Evolutionary conservation across 2,329 filamentous ascomycete genomes (phyloP).

Genomic region (Nannizzia gypsea): DNA sequence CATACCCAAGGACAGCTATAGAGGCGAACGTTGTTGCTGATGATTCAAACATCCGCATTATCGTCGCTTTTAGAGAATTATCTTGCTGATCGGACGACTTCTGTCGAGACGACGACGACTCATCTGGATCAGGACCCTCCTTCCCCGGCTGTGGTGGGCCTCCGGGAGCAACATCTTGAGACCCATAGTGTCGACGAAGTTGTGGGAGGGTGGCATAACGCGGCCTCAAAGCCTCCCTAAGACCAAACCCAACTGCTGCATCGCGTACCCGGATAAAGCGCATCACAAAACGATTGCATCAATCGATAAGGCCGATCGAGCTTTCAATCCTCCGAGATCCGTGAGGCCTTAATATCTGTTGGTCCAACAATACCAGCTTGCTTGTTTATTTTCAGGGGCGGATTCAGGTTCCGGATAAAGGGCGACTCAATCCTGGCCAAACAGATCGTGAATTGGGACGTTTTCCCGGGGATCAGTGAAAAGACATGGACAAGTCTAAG

Average conservation of each 20-base stretch:
- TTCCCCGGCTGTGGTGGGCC: conserved; percentile 11
- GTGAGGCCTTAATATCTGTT: not conserved
- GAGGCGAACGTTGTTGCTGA: conserved; percentile 66
- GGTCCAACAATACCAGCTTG: not conserved
- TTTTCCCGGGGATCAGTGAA: not conserved
- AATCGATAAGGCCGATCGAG: not conserved
- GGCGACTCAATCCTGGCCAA: not conserved
- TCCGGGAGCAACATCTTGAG: conserved; percentile 11
- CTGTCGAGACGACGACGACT: conserved; percentile 20
- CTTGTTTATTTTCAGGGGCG: conserved; percentile 1
- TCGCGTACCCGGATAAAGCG: conserved; percentile 6
- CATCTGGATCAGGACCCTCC: conserved; percentile 19
- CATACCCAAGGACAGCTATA: conserved; percentile 53
- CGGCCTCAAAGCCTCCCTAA: conserved; percentile 8
- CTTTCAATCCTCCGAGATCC: not conserved
- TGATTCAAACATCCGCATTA: conserved; percentile 57
- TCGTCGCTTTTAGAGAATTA: conserved; percentile 27
- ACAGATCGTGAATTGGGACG: not conserved
- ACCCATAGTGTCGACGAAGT: conserved; percentile 11
- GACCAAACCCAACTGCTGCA: conserved; percentile 3
- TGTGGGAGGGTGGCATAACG: conserved; percentile 5
- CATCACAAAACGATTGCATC: conserved; percentile 5
- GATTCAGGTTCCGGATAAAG: not conserved
- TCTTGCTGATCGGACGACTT: conserved; percentile 16
- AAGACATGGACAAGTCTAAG: not conserved